Evolutionary conservation across 1,139 yeast genomes (phyloP).

Genomic region (Taphrina communis): DNA sequence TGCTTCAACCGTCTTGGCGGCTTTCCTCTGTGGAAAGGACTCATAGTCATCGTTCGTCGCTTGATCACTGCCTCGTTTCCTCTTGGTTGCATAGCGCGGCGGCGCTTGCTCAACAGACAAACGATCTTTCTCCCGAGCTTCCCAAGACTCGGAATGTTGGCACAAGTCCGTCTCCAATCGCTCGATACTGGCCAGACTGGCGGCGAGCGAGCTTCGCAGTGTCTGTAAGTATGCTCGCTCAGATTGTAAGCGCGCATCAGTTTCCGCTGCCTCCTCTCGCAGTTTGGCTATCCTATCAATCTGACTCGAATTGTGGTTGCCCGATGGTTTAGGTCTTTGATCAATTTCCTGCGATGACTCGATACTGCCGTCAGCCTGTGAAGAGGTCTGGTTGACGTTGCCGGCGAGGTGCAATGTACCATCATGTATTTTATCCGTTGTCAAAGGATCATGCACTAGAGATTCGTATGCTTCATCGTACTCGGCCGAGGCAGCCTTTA

Average conservation of each 20-base stretch:
- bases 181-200: conserved; percentile 18
- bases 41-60: background rate
- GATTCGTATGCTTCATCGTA: background rate
- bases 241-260: conserved; percentile 8
- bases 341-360: background rate
- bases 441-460: background rate
- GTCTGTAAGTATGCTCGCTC: conserved; percentile 1
- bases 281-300: background rate
- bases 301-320: background rate
- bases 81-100: background rate
- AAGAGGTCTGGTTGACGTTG: background rate
- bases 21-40: background rate
- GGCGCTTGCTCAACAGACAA: conserved; percentile 2
- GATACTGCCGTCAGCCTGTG: background rate
- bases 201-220: conserved; percentile 4
- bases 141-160: conserved; percentile 24
- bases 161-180: conserved; percentile 12
- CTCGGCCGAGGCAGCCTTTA: background rate
- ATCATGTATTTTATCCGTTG: background rate
- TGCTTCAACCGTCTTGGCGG: conserved; percentile 3
- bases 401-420: background rate
- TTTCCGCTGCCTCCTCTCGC: conserved; percentile 8
- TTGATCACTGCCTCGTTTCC: conserved; percentile 1
- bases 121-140: conserved; percentile 10
- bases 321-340: background rate